Percentiles rank a stretch among this genome's conserved stretches.
Conservation (phyloP, 2,329 filamentous ascomycete species). For the Chrysoporthe puriensis region DNA sequence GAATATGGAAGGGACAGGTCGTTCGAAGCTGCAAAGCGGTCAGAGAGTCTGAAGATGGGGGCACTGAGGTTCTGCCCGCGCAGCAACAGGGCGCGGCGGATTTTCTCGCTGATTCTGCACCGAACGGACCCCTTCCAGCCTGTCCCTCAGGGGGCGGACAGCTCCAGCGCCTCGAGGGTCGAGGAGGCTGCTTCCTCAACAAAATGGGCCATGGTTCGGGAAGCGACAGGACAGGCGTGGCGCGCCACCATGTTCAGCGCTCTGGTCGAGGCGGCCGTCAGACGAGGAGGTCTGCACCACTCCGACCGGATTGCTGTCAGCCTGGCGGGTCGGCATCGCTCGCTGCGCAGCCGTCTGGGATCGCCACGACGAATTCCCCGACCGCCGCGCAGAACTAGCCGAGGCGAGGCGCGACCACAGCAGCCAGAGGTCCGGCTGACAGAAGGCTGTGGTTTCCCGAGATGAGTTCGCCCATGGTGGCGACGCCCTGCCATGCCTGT, state of each 20-base stretch:
- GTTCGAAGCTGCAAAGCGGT: constrained; percentile 8
- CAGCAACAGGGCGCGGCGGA: neutral
- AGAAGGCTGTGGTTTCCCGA: constrained; percentile 11
- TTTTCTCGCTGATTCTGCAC: neutral
- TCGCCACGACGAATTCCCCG: neutral
- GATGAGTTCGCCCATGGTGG: neutral
- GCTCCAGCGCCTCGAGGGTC: neutral
- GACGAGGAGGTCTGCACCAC: constrained; percentile 3
- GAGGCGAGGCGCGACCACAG: constrained; percentile 14
- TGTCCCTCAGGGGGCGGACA: neutral
- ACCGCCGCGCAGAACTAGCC: constrained; percentile 1
- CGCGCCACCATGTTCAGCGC: neutral
- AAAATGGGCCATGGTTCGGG: constrained; percentile 11
- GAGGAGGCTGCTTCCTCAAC: constrained; percentile 14
- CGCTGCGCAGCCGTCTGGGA: neutral
- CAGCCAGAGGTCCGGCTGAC: constrained; percentile 17
- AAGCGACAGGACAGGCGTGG: constrained; percentile 14
- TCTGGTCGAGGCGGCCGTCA: constrained; percentile 3
- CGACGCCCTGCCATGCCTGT: neutral
- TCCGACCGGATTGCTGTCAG: constrained; percentile 1
- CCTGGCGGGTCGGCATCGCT: neutral
- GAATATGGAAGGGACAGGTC: constrained; percentile 1
- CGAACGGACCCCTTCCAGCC: neutral
- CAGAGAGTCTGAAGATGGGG: constrained; percentile 9
- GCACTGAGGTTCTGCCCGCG: neutral